A percentile compares a stretch with the other conserved stretches of the same genome.
phyloP scores from a whole-genome alignment of 2,329 filamentous ascomycete species.

The Fusarium veterinarium region DNA sequence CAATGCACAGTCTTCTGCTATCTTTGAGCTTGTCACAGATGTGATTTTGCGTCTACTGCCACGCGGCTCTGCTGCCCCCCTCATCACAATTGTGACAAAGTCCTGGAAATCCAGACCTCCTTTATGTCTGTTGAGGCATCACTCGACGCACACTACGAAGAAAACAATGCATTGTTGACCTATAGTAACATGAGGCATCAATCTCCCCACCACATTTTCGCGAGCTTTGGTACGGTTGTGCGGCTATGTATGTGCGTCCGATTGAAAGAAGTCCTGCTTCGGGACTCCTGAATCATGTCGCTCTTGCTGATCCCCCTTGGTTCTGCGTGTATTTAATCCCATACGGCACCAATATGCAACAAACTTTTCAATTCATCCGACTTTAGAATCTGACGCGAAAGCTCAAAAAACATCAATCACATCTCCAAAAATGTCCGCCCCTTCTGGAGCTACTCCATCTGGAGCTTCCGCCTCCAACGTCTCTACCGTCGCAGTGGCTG shows the following conservation, averaged over 20 bases:
- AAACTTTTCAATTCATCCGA: not conserved
- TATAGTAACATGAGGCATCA: not conserved
- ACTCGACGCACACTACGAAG: not conserved
- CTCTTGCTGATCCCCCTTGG: not conserved
- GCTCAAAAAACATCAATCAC: not conserved
- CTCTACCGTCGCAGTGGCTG: not conserved
- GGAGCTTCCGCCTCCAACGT: not conserved
- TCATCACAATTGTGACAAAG: constrained; percentile 2
- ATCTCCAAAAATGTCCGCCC: not conserved
- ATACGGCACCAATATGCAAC: not conserved
- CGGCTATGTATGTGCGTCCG: not conserved
- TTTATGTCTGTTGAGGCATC: not conserved
- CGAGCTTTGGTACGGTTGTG: not conserved
- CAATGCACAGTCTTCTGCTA: not conserved
- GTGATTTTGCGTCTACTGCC: not conserved
- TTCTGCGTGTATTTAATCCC: not conserved
- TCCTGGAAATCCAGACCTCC: not conserved
- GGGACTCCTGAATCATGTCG: not conserved
- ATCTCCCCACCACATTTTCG: not conserved
- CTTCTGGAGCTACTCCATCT: not conserved
- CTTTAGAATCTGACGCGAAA: not conserved
- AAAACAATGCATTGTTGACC: not conserved
- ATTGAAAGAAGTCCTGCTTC: not conserved
- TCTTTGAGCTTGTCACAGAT: not conserved
- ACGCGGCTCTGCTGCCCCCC: not conserved